phyloP scores from a whole-genome alignment of 305 asterid species.

The Fraxinus nigra region DNA sequence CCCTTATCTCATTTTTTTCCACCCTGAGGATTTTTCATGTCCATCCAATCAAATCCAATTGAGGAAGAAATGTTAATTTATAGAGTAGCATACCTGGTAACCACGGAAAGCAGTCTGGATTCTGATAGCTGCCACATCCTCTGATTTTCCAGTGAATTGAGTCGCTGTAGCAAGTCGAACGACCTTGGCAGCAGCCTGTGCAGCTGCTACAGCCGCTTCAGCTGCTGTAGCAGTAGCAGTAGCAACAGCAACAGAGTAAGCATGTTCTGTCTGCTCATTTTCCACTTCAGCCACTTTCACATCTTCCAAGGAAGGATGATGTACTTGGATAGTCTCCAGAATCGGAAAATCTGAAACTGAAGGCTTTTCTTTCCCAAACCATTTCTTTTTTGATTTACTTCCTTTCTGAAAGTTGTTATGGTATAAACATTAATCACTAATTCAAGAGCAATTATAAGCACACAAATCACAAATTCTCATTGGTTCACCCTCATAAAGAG shows the following conservation, averaged over 20 bases:
- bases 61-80: background rate
- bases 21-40: background rate
- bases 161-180: slow-evolving; percentile 40
- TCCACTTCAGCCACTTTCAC: slow-evolving; percentile 51
- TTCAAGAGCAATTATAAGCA: background rate
- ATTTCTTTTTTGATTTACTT: slow-evolving; percentile 38
- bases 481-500: background rate
- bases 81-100: slow-evolving; percentile 47
- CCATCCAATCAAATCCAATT: background rate
- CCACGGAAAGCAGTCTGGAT: slow-evolving; percentile 95
- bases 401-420: slow-evolving; percentile 43
- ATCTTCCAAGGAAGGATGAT: slow-evolving; percentile 58
- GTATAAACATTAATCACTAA: background rate
- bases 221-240: slow-evolving; percentile 59
- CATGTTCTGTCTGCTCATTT: slow-evolving; percentile 61
- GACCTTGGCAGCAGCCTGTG: slow-evolving; percentile 76
- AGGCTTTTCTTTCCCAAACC: slow-evolving; percentile 51
- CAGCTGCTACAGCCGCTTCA: slow-evolving; percentile 64
- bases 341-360: slow-evolving; percentile 39
- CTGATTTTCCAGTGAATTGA: slow-evolving; percentile 63
- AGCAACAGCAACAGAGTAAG: slow-evolving; percentile 68
- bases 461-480: background rate
- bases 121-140: slow-evolving; percentile 76
- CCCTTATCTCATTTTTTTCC: background rate
- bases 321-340: slow-evolving; percentile 38